phyloP scores from a whole-genome alignment of 805 yeast species.

The Lipomyces sp. region DNA sequence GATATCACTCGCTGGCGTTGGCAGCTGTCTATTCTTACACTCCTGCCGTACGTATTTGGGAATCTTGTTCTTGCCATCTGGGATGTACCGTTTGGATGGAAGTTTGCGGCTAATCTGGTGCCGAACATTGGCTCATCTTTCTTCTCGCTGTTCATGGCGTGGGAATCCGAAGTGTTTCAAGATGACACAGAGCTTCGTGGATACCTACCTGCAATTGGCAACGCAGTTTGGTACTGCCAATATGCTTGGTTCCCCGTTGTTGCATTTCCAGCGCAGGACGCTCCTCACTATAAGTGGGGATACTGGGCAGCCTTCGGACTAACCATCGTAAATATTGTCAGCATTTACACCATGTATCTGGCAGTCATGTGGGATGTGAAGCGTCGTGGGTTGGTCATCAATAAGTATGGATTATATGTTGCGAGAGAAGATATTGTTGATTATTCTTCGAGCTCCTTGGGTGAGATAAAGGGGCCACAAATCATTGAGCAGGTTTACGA shows the following conservation, averaged over 20 bases:
- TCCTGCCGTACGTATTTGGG: slow-evolving; percentile 32
- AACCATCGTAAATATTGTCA: slow-evolving; percentile 14
- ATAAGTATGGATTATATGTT: slow-evolving; percentile 31
- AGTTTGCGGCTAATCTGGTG: slow-evolving; percentile 34
- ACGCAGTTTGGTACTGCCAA: slow-evolving; percentile 45
- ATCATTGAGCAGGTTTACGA: not conserved
- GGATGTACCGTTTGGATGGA: slow-evolving; percentile 32
- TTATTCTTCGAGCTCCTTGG: slow-evolving; percentile 17
- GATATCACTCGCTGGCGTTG: slow-evolving; percentile 45
- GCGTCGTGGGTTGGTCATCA: slow-evolving; percentile 24
- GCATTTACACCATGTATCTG: slow-evolving; percentile 26
- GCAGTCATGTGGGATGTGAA: slow-evolving; percentile 25
- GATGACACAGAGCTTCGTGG: slow-evolving; percentile 44
- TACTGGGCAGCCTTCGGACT: slow-evolving; percentile 31
- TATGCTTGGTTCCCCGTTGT: slow-evolving; percentile 48
- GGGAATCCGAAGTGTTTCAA: slow-evolving; percentile 40
- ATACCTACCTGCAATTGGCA: slow-evolving; percentile 45
- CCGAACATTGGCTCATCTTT: slow-evolving; percentile 32
- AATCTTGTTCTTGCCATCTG: slow-evolving; percentile 34
- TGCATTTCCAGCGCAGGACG: slow-evolving; percentile 46
- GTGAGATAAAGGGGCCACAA: not conserved
- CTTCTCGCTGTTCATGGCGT: slow-evolving; percentile 36
- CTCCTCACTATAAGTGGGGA: slow-evolving; percentile 43
- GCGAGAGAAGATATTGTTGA: slow-evolving; percentile 14
- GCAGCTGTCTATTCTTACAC: slow-evolving; percentile 31